These are phyloP conservation scores for Prunus yedoensis DNA, from an alignment of 331 rosid species.

Conservation along the genomic window DNA sequence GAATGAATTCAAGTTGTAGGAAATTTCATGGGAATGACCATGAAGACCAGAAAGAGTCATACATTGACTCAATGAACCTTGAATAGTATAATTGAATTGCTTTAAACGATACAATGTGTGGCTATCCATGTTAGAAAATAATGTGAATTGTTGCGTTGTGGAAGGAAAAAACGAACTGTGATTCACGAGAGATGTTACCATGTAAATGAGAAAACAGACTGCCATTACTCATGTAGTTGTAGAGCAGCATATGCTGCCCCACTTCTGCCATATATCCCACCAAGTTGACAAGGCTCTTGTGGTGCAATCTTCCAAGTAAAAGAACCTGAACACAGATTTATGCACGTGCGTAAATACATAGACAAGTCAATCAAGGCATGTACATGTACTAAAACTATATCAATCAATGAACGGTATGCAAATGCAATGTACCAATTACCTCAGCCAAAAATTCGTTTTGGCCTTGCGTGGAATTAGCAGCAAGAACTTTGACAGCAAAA, in stretches of 20 bases:
- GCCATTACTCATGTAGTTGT: constrained; percentile 11
- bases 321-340: background rate
- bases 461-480: constrained; percentile 12
- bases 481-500: constrained; percentile 12
- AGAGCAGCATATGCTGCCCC: constrained; percentile 21
- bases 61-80: too few relatives aligned
- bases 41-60: too few relatives aligned
- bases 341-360: background rate
- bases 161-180: background rate
- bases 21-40: too few relatives aligned
- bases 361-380: background rate
- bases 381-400: background rate
- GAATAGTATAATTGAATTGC: background rate
- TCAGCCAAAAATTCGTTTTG: constrained; percentile 8
- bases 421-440: background rate
- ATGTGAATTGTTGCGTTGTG: background rate
- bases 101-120: background rate
- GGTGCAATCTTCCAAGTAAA: constrained; percentile 21
- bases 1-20: too few relatives aligned
- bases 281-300: constrained; percentile 9
- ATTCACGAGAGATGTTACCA: background rate
- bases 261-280: constrained; percentile 12
- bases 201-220: constrained; percentile 18
- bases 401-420: background rate
- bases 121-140: background rate